phyloP scores from a whole-genome alignment of 768 basidiomycete genomes.

The Lyophyllum shimeji region DNA sequence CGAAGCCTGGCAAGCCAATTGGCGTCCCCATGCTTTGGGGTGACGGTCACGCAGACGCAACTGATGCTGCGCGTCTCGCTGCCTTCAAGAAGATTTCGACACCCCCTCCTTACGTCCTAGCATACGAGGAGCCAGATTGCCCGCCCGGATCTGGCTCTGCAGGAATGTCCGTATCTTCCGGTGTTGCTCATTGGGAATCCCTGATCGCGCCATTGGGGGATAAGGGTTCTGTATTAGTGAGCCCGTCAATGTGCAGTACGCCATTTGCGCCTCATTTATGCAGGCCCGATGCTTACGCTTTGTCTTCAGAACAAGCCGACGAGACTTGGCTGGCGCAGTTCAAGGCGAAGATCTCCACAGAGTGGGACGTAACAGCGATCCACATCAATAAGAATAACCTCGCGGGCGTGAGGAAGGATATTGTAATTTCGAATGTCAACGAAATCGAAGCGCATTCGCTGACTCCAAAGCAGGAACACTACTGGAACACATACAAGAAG shows the following conservation, averaged over 20 bases:
- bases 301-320: constrained; percentile 40
- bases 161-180: constrained; percentile 41
- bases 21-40: constrained; percentile 51
- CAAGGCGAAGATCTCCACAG: constrained; percentile 32
- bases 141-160: constrained; percentile 42
- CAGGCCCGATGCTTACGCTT: not conserved
- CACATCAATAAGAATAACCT: constrained; percentile 50
- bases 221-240: constrained; percentile 41
- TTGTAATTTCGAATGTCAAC: constrained; percentile 27
- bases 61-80: constrained; percentile 37
- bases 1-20: constrained; percentile 37
- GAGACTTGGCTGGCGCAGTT: constrained; percentile 48
- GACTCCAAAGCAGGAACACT: constrained; percentile 33
- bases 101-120: constrained; percentile 39
- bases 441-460: not conserved
- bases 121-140: constrained; percentile 50
- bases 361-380: constrained; percentile 47
- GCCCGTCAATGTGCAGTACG: constrained; percentile 52
- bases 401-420: constrained; percentile 41
- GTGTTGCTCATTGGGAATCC: constrained; percentile 38
- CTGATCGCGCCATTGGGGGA: constrained; percentile 40
- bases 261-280: constrained; percentile 5
- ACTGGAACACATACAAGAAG: constrained; percentile 39
- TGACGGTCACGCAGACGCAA: constrained; percentile 35
- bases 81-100: constrained; percentile 34